Evolutionary conservation across 371 early-diverging fungal species (phyloP).

Genomic region (Mortierella sp.): DNA sequence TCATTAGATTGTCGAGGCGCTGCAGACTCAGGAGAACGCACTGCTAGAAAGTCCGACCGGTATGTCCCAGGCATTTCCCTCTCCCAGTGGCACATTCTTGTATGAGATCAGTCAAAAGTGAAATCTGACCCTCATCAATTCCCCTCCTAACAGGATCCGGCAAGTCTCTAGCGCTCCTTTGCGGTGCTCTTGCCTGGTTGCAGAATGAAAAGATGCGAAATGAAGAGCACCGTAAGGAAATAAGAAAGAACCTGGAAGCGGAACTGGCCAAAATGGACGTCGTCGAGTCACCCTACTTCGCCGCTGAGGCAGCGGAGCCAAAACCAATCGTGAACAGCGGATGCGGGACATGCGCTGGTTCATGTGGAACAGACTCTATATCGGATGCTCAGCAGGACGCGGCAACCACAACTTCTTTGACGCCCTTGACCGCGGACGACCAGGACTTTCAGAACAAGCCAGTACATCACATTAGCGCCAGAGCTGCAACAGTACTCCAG

Average conservation of each 20-base stretch:
- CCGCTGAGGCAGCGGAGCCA: background rate
- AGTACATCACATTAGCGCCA: background rate
- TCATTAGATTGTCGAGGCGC: conserved; percentile 64
- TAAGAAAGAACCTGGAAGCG: background rate
- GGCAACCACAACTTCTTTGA: background rate
- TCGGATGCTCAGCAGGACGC: background rate
- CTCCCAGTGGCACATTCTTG: background rate
- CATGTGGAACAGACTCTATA: background rate
- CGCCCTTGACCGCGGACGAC: conserved; percentile 2
- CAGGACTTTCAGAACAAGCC: conserved; percentile 10
- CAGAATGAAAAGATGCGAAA: conserved; percentile 35
- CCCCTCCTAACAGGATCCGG: conserved; percentile 63
- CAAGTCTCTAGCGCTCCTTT: conserved; percentile 69
- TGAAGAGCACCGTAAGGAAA: conserved; percentile 46
- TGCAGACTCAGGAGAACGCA: conserved; percentile 66
- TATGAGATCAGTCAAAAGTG: background rate
- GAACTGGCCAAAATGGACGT: conserved; percentile 6
- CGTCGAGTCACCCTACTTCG: conserved; percentile 39
- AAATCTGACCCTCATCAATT: background rate
- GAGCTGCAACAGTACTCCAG: conserved; percentile 24
- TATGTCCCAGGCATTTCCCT: conserved; percentile 18
- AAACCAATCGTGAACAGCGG: background rate
- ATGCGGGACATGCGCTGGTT: conserved; percentile 6
- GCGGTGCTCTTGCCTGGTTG: conserved; percentile 63
- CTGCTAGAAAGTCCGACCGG: conserved; percentile 74